These are phyloP conservation scores for Stentor roeselii DNA, from an alignment of 73 alveolate genomes.

Conservation along the genomic window DNA sequence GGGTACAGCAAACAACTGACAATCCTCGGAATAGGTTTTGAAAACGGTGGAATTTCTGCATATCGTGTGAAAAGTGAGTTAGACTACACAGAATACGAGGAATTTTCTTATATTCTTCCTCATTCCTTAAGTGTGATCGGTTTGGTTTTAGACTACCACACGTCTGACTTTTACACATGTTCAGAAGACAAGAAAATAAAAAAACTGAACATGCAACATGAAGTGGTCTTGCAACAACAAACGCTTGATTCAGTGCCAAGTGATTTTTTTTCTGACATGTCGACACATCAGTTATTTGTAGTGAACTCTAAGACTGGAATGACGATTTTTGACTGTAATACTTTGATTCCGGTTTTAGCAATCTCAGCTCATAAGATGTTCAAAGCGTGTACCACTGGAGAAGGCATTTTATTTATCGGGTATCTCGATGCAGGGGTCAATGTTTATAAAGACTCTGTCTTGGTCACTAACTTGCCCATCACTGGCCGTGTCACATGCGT, in stretches of 20 bases:
- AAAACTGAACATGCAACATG: background rate
- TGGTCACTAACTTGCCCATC: background rate
- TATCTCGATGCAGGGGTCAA: background rate
- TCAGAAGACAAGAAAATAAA: background rate
- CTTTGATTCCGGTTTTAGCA: background rate
- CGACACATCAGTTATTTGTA: background rate
- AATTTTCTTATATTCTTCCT: background rate
- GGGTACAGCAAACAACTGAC: background rate
- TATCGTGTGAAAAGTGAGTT: background rate
- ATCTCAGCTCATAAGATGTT: background rate
- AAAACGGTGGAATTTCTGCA: background rate
- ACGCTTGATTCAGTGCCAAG: background rate
- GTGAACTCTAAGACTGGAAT: background rate
- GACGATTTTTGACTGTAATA: background rate
- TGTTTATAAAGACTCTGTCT: background rate
- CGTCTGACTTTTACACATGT: conserved; percentile 4
- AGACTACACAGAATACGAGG: background rate
- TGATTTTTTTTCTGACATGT: background rate
- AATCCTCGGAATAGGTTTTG: background rate
- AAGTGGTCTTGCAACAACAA: background rate
- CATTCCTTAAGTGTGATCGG: background rate
- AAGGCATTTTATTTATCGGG: background rate
- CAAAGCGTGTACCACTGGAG: background rate
- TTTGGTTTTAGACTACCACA: background rate
- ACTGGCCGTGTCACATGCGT: background rate